A percentile compares a stretch with the other conserved stretches of the same genome.
These are phyloP conservation scores for Colletotrichum karsti DNA, from an alignment of 2,329 filamentous ascomycete genomes.

Conservation along the genomic window DNA sequence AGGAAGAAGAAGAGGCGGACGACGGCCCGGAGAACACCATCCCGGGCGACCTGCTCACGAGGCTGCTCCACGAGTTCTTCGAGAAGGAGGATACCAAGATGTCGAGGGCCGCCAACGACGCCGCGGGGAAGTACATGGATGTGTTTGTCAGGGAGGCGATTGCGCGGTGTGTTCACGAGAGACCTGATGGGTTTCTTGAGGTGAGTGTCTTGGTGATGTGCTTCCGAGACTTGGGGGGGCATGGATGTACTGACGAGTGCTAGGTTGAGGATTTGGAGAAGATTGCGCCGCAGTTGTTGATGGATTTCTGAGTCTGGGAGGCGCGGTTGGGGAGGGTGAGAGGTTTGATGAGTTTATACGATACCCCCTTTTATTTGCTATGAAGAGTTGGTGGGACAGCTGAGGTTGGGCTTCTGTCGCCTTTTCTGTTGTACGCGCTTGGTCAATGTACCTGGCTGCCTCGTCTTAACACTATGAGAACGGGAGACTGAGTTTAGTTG, in stretches of 20 bases:
- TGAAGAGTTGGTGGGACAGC: too few species aligned
- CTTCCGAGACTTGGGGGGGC: not conserved
- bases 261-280: conserved; percentile 88
- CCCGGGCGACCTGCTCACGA: conserved; percentile 77
- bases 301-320: conserved; percentile 89
- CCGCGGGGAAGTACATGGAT: conserved; percentile 87
- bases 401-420: too few species aligned
- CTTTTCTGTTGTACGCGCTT: too few species aligned
- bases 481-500: too few species aligned
- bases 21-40: conserved; percentile 61
- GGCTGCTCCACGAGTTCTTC: conserved; percentile 83
- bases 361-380: not conserved
- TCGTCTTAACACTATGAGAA: too few species aligned
- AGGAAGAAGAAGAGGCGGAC: conserved; percentile 37
- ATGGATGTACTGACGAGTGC: conserved; percentile 20
- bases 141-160: conserved; percentile 91
- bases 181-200: conserved; percentile 76
- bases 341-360: not conserved
- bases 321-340: too few species aligned
- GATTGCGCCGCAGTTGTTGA: conserved; percentile 81
- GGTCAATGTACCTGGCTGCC: too few species aligned
- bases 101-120: conserved; percentile 77
- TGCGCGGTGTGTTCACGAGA: conserved; percentile 78
- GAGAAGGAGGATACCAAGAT: conserved; percentile 76
- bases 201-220: conserved; percentile 53